Base-by-base conservation (phyloP, 768 basidiomycete genomes). In the Suillus luteus region DNA sequence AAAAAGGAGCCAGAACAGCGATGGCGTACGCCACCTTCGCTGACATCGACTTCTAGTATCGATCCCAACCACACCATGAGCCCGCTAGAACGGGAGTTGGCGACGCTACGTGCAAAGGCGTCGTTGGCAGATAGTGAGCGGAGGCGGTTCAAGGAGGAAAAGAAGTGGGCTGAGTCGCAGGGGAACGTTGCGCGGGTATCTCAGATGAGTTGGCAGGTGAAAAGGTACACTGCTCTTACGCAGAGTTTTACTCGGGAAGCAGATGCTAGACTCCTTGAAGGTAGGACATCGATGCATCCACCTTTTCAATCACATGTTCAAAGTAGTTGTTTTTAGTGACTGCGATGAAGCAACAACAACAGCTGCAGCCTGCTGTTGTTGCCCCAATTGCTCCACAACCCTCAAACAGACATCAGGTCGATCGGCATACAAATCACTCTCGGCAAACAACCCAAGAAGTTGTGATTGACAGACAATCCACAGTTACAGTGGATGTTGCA, bases 191-290 rank as follows among this genome's bases (percentile, higher is more conserved):
- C 90, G 10, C 84, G 91, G 54, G 92, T 92, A 37, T 79, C 82
- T 33, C 88, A 95, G 78, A 86, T 93, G 81, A 87, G 86, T 69
- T 92, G 90, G 88, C 90, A 92, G 74, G 89, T 92, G 64, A 89
- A 90, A 78, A 84, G 88, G 22, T 93, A 91, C 75, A 86, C 89
- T 40, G 85, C 88, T 35, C 78, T 94, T 62, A 91, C 89, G 83
- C 87, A 92, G 75, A 90, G 89, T 65, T 93, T 91, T 69, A 87
- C 87, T 66, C 81, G 85, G 46, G 91, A 93, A 75, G 92, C 92
- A 27, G 91, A 92, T 67, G 73, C 82, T 11, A 87, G 86, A 73
- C 71, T 89, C 44, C 71, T 88, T 41, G 86, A 89, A 80, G 86
- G 91, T 91, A 55, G 61, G 76, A 74, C 27, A 46, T 48, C 27